A percentile compares a stretch with the other conserved stretches of the same genome.
These are phyloP conservation scores for Taiwanofungus camphoratus DNA, from an alignment of 1,284 basidiomycete species.

Conservation along the genomic window DNA sequence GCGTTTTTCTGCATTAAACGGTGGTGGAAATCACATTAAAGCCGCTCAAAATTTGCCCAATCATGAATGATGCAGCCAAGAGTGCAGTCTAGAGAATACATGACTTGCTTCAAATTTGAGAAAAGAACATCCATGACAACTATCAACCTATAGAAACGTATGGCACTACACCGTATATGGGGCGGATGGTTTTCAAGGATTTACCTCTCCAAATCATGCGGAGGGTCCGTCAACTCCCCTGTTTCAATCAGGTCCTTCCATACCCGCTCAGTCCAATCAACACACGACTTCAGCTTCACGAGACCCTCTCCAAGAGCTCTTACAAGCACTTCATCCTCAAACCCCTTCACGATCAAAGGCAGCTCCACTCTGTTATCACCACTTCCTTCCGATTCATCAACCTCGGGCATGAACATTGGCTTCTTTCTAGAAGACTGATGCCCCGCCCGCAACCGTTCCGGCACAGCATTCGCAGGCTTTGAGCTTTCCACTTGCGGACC, in stretches of 20 bases:
- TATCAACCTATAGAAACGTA: no score
- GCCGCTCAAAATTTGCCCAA: no score
- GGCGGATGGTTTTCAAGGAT: no score
- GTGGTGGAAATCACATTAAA: no score
- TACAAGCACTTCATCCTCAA: conserved; percentile 38
- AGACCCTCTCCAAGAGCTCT: conserved; percentile 28
- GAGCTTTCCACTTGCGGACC: conserved; percentile 1
- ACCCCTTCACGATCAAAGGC: conserved; percentile 36
- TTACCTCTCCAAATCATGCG: no score
- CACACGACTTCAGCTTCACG: conserved; percentile 25
- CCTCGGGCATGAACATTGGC: conserved; percentile 21
- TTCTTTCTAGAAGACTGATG: conserved; percentile 4
- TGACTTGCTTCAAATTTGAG: no score
- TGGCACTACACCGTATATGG: no score
- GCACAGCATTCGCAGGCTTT: conserved; percentile 20
- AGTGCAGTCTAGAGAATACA: no score
- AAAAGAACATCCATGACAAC: no score
- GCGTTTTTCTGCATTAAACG: no score
- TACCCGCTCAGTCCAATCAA: conserved; percentile 36
- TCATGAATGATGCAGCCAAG: no score
- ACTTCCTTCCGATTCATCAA: conserved; percentile 16
- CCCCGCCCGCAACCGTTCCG: conserved; percentile 37
- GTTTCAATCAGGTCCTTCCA: conserved; percentile 31
- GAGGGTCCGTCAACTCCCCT: not conserved
- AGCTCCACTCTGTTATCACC: conserved; percentile 11